Percentiles rank a stretch among this genome's conserved stretches.
Conservation (phyloP, 2,329 filamentous ascomycete genomes). For the Chrysoporthe deuterocubensis region DNA sequence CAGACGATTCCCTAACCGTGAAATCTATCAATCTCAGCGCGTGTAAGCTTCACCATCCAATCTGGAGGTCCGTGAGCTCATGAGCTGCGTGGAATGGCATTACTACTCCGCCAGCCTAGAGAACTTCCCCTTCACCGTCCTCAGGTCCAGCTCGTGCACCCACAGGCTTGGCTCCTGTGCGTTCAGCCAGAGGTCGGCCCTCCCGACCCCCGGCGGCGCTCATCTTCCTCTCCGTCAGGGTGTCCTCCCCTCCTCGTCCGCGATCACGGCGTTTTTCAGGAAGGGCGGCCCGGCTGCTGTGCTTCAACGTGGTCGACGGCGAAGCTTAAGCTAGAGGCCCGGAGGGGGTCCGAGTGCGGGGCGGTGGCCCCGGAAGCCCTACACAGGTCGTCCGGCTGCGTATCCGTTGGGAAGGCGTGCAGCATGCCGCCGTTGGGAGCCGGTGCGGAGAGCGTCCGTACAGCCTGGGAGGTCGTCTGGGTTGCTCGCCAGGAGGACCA, state of each 20-base stretch:
- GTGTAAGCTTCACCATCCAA: no score
- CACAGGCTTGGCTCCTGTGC: slow-evolving; percentile 20
- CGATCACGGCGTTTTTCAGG: slow-evolving; percentile 57
- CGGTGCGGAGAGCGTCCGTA: slow-evolving; percentile 42
- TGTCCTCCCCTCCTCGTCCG: slow-evolving; percentile 53
- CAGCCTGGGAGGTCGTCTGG: slow-evolving; percentile 48
- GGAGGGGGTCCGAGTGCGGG: slow-evolving; percentile 49
- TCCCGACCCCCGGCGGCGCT: slow-evolving; percentile 60
- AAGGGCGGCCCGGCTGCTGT: slow-evolving; percentile 57
- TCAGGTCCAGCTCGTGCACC: slow-evolving; percentile 27
- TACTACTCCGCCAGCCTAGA: neutral
- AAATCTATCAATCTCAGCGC: no score
- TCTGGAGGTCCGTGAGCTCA: no score
- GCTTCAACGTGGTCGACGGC: slow-evolving; percentile 63
- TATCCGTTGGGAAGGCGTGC: slow-evolving; percentile 57
- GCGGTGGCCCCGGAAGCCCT: slow-evolving; percentile 54
- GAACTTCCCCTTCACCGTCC: slow-evolving; percentile 23
- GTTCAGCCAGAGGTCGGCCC: slow-evolving; percentile 54
- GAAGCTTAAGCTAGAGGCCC: slow-evolving; percentile 54
- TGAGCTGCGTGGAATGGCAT: no score
- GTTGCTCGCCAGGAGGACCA: slow-evolving; percentile 57
- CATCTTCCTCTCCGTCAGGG: slow-evolving; percentile 57
- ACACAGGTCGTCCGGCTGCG: slow-evolving; percentile 49
- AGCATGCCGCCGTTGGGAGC: slow-evolving; percentile 48
- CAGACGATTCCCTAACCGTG: no score